Base-by-base conservation (phyloP, 2,329 filamentous ascomycete genomes). In the Xylariaceae sp. region DNA sequence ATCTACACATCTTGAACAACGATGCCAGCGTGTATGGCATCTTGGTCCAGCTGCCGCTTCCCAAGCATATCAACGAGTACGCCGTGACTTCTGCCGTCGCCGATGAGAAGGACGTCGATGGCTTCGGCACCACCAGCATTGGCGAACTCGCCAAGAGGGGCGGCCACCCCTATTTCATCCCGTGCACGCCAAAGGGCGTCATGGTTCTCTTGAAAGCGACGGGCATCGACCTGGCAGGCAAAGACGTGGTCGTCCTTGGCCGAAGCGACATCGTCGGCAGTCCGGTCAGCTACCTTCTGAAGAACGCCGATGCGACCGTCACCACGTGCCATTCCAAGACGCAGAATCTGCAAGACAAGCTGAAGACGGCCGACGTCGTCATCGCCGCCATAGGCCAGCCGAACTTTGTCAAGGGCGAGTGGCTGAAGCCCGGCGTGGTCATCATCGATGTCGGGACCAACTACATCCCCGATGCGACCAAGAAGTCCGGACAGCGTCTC, bases 361-460 rank as follows among this genome's bases (percentile, higher is more conserved):
- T 97, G 57, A 89, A 86, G 70, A 71, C 74, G 41, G 92, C 92
- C 29, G 92, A 98, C 59, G 80, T 98, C 44, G 73, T 98, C 33
- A 79, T 98, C 37, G 89, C 88, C 19, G 92, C 92, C 41, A 94
- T 98, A 63, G 92, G 92, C 21, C 74, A 87, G 60, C 74, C 90
- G 7, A 76, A 78, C 41, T 94, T 95, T 55, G 83, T 98, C 58
- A 90, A 92, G 67, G 92, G 89, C 50, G 87, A 94, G 45, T 97
- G 89, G 88, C 63, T 98, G 50, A 98, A 97, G 73, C 81, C 85
- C 13, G 92, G 89, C 24, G 88, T 78, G n/a, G 84, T 98, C 5
- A 88, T 98, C 28, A 94, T 98, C 56, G 92, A 98, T 57, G 92
- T 98, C 13, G 92, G 92, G 46, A 98, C 89, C 50, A 98, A 98